Base-by-base conservation (phyloP, 257 asterid species). In the Linaria vulgaris region DNA sequence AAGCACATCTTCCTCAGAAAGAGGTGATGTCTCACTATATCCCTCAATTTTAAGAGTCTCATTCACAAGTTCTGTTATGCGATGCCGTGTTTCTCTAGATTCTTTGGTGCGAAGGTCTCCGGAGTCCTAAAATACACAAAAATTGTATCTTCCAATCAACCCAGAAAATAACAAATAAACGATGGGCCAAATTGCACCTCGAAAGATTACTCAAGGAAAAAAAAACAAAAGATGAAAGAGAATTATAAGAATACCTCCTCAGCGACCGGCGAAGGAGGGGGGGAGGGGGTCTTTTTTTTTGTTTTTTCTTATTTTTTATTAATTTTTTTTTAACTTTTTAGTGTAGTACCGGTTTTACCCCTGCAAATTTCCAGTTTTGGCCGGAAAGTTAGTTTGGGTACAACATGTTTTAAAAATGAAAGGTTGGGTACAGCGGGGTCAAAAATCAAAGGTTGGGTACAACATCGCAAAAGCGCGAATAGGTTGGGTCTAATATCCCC, bases 201-300 rank as follows among this genome's bases (percentile, higher is more conserved):
- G 19, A 3, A 45, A 37, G 21, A 11, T 3, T 9, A 38, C 59
- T 38, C 47, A 2, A 17, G 31, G 21, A 47, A 59, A 12, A 14
- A 63, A n/a, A 25, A 69, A 17, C 21, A 39, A 50, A 15, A 13
- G 43, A 24, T 54, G 25, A 15, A 47, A 55, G 23, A 56, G 25
- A 69, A 62, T 31, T 43, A 38, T 53, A 59, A 56, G 59, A 63
- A 50, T 78, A 94, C 99, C 95, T 94, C 99, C 76, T 94, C 99
- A 51, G 97, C 99, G 66, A 94, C 99, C 72, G 90, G 72, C 30
- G 97, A 90, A n/a, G n/a, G n/a, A n/a, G n/a, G n/a, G n/a, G n/a
- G n/a, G n/a, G n/a, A n/a, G n/a, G n/a, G n/a, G n/a, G n/a, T n/a
- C n/a, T n/a, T n/a, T n/a, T n/a, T n/a, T n/a, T n/a, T n/a, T n/a